phyloP scores from a whole-genome alignment of 2,329 filamentous ascomycete species.

The Calonectria hawksworthii region DNA sequence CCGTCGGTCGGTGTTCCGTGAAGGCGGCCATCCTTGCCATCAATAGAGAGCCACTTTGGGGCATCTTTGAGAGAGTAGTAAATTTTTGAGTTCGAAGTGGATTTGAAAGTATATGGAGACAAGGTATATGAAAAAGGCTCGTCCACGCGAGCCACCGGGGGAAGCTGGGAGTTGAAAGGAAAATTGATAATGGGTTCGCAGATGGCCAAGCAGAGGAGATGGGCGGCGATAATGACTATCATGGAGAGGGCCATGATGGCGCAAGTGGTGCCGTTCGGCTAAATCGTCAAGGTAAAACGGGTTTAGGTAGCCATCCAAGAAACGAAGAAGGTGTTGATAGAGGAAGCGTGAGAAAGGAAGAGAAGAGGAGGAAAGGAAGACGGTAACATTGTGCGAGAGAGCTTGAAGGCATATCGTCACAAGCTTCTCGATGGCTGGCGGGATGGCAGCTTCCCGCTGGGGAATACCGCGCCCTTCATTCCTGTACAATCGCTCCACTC shows the following conservation, averaged over 20 bases:
- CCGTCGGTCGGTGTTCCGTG: conserved; percentile 76
- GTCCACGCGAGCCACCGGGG: conserved; percentile 80
- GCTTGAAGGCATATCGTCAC: conserved; percentile 40
- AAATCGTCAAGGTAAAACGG: conserved; percentile 32
- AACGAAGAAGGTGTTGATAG: neutral
- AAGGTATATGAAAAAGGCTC: conserved; percentile 80
- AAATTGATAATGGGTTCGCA: conserved; percentile 67
- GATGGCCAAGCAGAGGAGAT: conserved; percentile 48
- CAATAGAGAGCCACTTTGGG: conserved; percentile 82
- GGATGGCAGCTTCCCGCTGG: conserved; percentile 29
- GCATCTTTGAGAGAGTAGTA: conserved; percentile 76
- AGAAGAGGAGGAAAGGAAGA: conserved; percentile 31
- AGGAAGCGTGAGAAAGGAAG: conserved; percentile 27
- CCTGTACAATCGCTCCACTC: conserved; percentile 45
- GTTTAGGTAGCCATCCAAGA: conserved; percentile 38
- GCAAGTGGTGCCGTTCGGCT: conserved; percentile 37
- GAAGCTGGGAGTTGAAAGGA: conserved; percentile 88
- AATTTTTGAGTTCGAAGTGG: conserved; percentile 70
- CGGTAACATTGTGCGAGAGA: conserved; percentile 22
- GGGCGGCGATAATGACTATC: conserved; percentile 44
- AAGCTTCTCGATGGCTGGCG: conserved; percentile 49
- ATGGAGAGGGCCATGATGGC: conserved; percentile 49
- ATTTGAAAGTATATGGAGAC: conserved; percentile 80
- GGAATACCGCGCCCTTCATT: conserved; percentile 56
- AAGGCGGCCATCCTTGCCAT: conserved; percentile 74